Conservation (phyloP, 2,329 filamentous ascomycete genomes). For the Monosporascus sp. region DNA sequence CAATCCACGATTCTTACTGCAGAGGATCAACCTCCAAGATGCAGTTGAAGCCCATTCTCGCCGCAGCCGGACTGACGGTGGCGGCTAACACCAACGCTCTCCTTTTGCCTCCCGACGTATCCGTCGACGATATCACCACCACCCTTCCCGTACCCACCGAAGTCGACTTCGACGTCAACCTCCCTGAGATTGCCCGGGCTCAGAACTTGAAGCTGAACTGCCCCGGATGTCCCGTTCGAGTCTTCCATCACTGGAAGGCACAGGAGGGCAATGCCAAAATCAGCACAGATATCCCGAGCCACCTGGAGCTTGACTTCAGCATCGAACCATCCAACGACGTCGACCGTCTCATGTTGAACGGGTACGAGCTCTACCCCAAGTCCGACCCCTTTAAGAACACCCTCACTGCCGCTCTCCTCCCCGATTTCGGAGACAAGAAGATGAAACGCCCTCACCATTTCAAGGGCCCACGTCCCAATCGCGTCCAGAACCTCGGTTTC, state of each 20-base stretch:
- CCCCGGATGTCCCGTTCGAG: constrained; percentile 22
- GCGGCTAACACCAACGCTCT: constrained; percentile 26
- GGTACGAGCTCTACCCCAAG: constrained; percentile 53
- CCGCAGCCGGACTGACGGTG: constrained; percentile 30
- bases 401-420: constrained; percentile 41
- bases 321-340: constrained; percentile 39
- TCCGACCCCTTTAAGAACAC: constrained; percentile 39
- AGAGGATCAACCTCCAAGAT: constrained; percentile 14
- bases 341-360: constrained; percentile 52
- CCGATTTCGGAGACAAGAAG: constrained; percentile 27
- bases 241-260: constrained; percentile 9
- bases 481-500: constrained; percentile 42
- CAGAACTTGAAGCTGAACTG: constrained; percentile 24
- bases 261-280: constrained; percentile 3
- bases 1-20: too few species aligned
- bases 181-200: constrained; percentile 12
- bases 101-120: constrained; percentile 23
- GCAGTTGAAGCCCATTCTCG: constrained; percentile 28
- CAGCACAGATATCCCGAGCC: constrained; percentile 30
- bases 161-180: constrained; percentile 7
- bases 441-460: constrained; percentile 26
- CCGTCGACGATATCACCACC: constrained; percentile 18
- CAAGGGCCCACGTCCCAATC: constrained; percentile 21
- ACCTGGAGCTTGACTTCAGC: constrained; percentile 49
- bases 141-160: constrained; percentile 24